Base-by-base conservation (phyloP, 352 stramenopile species). In the Globisporangium splendens region DNA sequence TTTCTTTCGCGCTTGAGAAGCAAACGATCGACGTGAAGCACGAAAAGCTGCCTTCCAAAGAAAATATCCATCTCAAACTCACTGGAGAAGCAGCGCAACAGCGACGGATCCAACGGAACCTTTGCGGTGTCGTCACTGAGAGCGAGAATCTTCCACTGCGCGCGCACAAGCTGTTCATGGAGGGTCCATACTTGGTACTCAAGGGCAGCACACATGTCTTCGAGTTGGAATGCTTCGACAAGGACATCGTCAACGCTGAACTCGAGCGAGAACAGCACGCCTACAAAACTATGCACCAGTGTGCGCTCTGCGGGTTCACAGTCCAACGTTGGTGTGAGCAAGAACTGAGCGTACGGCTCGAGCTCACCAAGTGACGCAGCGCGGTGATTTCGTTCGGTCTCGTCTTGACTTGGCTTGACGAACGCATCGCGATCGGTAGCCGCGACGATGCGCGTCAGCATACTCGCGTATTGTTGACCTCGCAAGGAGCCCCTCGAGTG, bases 231-330 rank as follows among this genome's bases (percentile, higher is more conserved):
- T 0, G 68, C 76, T 47, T 84, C 69, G 4, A 51, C 41, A 10
- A 77, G 21, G 6, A 86, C 62, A 10, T 75, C 73, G 5, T 72
- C 56, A 1, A 70, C 24, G 0, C 66, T 38, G 8, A 88, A 74
- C 1, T 71, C 54, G 8, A 91, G 63, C 5, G 74, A 85, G 42
- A 77, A 88, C 1, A 91, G 56, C 39, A 89, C 59, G 5, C 78
- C 78, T 0, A 82, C 80, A 28, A 88, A 91, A 24, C 59, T 86
- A 8, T 75, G 76, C 0, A 89, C 71, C 0, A 88, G 56, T 1
- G 60, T 56, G 11, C 64, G 56, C 48, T 91, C 78, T 28, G 68
- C 75, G 6, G 54, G 50, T 5, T 85, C 75, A 24, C 77, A 65
- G 20, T 91, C 64, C 0, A 88, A 61, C 13, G 73, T 80, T 7